Conservation (phyloP, 345 rosid species). For the Gossypium bickii region DNA sequence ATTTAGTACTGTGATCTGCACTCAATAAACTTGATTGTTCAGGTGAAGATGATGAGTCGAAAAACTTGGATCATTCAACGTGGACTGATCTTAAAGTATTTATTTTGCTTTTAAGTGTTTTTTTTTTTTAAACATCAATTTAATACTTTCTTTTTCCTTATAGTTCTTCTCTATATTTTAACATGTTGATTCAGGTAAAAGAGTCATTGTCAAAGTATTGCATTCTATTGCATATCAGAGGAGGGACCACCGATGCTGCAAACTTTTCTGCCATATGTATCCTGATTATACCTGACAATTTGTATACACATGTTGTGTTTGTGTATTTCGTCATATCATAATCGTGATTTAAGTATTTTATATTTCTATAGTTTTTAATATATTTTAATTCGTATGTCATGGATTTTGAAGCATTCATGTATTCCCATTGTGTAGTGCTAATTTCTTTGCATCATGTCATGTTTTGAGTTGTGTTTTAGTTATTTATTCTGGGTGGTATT, state of each 20-base stretch:
- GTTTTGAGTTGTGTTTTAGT: too few relatives aligned
- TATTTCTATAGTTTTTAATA: too few relatives aligned
- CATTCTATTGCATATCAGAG: constrained; percentile 57
- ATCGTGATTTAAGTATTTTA: too few relatives aligned
- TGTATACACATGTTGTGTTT: too few relatives aligned
- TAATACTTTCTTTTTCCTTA: not conserved
- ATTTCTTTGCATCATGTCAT: too few relatives aligned
- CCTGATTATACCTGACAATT: constrained; percentile 30
- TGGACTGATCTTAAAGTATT: constrained; percentile 46
- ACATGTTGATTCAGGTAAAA: constrained; percentile 43
- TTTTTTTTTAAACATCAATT: not conserved
- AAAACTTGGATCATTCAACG: constrained; percentile 48
- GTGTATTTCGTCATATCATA: too few relatives aligned
- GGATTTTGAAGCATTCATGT: too few relatives aligned
- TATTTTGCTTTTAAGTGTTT: not conserved
- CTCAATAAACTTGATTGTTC: not conserved
- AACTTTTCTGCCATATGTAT: constrained; percentile 86
- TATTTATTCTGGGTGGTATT: too few relatives aligned
- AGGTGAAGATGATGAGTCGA: constrained; percentile 58
- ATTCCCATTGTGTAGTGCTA: too few relatives aligned
- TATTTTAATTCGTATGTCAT: too few relatives aligned
- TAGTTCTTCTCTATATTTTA: not conserved
- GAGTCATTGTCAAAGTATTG: constrained; percentile 74
- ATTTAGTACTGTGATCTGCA: not conserved
- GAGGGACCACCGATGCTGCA: constrained; percentile 54